Base-by-base conservation (phyloP, 1,284 basidiomycete species). In the Earliella scabrosa region DNA sequence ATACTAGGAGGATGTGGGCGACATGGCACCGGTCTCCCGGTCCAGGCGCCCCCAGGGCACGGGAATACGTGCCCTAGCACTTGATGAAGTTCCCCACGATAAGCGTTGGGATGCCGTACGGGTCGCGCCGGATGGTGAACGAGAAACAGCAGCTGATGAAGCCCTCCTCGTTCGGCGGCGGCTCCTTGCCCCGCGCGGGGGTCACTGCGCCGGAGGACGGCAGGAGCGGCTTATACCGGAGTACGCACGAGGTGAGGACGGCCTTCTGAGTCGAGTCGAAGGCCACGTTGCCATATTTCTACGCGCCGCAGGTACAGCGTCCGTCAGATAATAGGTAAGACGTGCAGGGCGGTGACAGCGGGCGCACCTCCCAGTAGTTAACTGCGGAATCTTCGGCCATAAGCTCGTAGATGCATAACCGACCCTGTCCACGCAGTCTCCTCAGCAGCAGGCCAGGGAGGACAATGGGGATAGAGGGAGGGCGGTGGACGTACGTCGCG, bases 381-480 rank as follows among this genome's bases (percentile, higher is more conserved):
- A 98, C 95, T 2, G 95, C 95, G 5, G 90, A 92, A 71, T 98
- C 96, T 71, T 97, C 93, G 2, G 93, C 91, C 93, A 97, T 96
- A 51, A 98, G 82, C 72, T 99, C 97, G 75, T 98, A 98, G 52
- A 99, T 98, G 66, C 95, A 97, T 43, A 98, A 73, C 47, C 93
- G 87, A 1, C 97, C 97, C 79, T 92, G 54, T 3, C 58, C 23
- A 50, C 47, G 35, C 31, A 46, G 45, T 8, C 18, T 14, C 8
- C 20, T 23, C 31, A 20, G 24, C 13, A 31, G 29, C 6, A 24
- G 16, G 6, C 24, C n/a, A 48, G 70, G 63, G 56, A 60, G 67
- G 34, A 63, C 56, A n/a, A n/a, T n/a, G n/a, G n/a, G n/a, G n/a
- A n/a, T n/a, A n/a, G n/a, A n/a, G 26, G 68, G 64, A 14, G 67